Evolutionary conservation across 2,329 filamentous ascomycete genomes (phyloP).

Genomic region (Exophiala aquamarina): DNA sequence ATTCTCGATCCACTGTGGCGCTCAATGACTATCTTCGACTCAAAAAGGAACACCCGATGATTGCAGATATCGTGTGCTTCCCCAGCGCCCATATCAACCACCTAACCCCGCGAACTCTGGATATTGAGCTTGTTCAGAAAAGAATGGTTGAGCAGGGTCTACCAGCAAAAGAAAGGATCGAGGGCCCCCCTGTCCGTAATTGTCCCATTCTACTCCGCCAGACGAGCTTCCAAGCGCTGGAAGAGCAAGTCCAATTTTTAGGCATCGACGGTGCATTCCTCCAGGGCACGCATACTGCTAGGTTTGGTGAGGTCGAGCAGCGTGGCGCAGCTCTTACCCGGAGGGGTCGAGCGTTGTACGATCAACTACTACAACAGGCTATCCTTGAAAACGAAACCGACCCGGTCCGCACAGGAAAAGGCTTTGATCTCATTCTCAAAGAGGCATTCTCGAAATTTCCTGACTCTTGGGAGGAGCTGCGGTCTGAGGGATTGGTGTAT

Average conservation of each 20-base stretch:
- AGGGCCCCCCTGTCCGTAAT: conserved; percentile 48
- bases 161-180: conserved; percentile 50
- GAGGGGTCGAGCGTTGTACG: conserved; percentile 48
- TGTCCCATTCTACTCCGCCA: conserved; percentile 53
- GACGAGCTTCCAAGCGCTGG: conserved; percentile 54
- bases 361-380: conserved; percentile 38
- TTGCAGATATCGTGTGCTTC: conserved; percentile 50
- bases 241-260: conserved; percentile 48
- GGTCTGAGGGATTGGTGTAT: conserved; percentile 39
- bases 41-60: conserved; percentile 45
- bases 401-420: conserved; percentile 25
- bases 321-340: conserved; percentile 52
- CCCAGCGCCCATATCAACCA: conserved; percentile 54
- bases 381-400: conserved; percentile 7
- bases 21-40: conserved; percentile 43
- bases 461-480: conserved; percentile 43
- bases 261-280: conserved; percentile 18
- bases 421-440: conserved; percentile 31
- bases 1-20: no score
- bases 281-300: conserved; percentile 47
- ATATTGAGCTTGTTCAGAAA: conserved; percentile 48
- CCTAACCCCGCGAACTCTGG: conserved; percentile 52
- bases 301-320: conserved; percentile 57
- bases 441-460: conserved; percentile 36
- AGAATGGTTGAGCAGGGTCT: conserved; percentile 45